Conservation (phyloP, 2,329 filamentous ascomycete species). For the Aureobasidium sp. region DNA sequence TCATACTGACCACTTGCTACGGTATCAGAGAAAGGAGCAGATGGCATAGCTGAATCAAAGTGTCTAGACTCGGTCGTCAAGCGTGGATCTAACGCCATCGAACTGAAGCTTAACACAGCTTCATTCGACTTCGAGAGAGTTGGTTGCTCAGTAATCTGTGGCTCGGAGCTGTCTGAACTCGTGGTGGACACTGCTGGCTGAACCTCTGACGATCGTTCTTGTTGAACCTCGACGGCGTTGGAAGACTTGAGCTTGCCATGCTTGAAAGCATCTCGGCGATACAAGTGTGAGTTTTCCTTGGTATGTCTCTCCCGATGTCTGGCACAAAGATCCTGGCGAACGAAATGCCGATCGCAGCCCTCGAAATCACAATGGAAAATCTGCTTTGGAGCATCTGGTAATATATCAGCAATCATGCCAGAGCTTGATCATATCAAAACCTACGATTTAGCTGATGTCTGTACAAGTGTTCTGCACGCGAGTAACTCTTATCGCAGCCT, state of each 20-base stretch:
- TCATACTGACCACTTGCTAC: neutral
- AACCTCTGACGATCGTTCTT: neutral
- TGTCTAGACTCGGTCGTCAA: neutral
- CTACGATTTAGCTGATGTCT: slow-evolving; percentile 90
- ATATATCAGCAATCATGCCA: neutral
- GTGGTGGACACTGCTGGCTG: neutral
- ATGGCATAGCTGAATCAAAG: neutral
- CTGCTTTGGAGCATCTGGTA: slow-evolving; percentile 76
- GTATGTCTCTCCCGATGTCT: slow-evolving; percentile 45
- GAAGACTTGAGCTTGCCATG: neutral
- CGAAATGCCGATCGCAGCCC: slow-evolving; percentile 82
- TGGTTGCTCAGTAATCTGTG: neutral
- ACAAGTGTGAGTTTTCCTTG: slow-evolving; percentile 63
- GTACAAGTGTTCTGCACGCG: slow-evolving; percentile 91
- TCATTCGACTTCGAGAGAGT: neutral
- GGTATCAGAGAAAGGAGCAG: neutral
- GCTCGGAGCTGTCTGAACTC: neutral
- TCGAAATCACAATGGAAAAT: slow-evolving; percentile 92
- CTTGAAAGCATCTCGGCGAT: slow-evolving; percentile 56
- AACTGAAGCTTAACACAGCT: neutral
- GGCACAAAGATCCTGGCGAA: slow-evolving; percentile 85
- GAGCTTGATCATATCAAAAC: slow-evolving; percentile 22
- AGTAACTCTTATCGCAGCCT: slow-evolving; percentile 93
- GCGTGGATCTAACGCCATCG: neutral
- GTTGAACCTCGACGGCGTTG: neutral